Base-by-base conservation (phyloP, 2,329 filamentous ascomycete genomes). In the Aspergillus tamarii region DNA sequence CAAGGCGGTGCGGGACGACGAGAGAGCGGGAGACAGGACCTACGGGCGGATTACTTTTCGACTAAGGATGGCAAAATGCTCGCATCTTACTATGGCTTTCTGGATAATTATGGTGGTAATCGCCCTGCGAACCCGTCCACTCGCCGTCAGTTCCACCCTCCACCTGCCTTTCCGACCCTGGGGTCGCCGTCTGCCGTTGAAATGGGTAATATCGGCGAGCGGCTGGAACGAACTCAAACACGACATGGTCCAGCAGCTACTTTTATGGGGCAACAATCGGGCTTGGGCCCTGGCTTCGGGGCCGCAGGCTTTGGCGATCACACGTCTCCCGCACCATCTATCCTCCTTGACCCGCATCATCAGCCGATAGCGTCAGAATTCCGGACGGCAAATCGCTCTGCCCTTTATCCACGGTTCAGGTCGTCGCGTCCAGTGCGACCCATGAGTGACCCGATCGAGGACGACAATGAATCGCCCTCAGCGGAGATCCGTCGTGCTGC, bases 51-150 rank as follows among this genome's bases (percentile, higher is more conserved):
- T 70, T 98, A 98, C 76, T 98, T 95, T 74, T 89, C 92, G 26
- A 93, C 93, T 11, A 97, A 97, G 74, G 94, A 99, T 73, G 92
- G 94, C 66, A 99, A 99, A 81, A 97, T 99, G 92, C 90, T 95
- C n/a, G 92, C 93, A 19, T 98, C 94, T 0, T 95, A 97, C 75
- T 94, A 95, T 72, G 93, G 94, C 2, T 99, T 99, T 76, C 83
- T 97, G 64, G 93, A 97, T 74, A 94, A 96, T 70, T 99, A 99
- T 72, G 88, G 90, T 16, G 87, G 89, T 56, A 92, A 92, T 70
- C 89, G 88, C 1, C 85, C 89, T 23, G 86, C 87, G 8, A 87
- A 87, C 23, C 66, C 73, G 12, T 61, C 67, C 21, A 68, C 64
- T 43, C 74, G 79, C 70, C 85, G 83, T 62, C 83, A 84, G 61